Base-by-base conservation (phyloP, 78 protist genomes). In the Tieghemostelium lacteum region DNA sequence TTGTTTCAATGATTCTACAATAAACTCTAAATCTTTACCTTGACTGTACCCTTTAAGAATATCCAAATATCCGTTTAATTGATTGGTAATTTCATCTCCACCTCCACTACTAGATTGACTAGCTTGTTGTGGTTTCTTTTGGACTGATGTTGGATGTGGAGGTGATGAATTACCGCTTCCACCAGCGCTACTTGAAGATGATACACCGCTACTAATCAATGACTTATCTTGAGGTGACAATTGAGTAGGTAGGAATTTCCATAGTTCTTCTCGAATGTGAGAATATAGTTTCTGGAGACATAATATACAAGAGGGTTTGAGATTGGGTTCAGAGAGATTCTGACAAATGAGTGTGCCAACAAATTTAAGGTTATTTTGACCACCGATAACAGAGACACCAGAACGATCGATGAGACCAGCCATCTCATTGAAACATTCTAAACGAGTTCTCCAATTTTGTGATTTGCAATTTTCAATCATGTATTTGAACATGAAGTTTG, bases 401-500 rank as follows among this genome's bases (percentile, higher is more conserved):
- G 66, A 50, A 16, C 58, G 58, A 33, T 83, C 61, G 12, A 83
- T 58, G 7, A 83, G 17, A 8, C 37, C 33, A 20, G 69, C 72
- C 67, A 66, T 28, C 20, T 55, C 61, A 45, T 73, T 57, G 3
- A 83, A 26, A 22, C 49, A 31, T 42, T 83, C 91, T 22, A 83
- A 20, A 28, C 91, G 16, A 39, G 80, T 83, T 60, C 91, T 50
- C 91, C 91, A 83, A 52, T 83, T 83, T 42, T 66, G 34, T 16
- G 91, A 64, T 10, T 22, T 36, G 1, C 45, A 37, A 22, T 34
- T 45, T 58, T 83, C 91, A 17, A 60, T 37, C 33, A 61, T 50
- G 37, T 57, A 58, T 16, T 62, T 66, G 49, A 83, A 69, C 8
- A 69, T 24, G 16, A 73, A 24, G 26, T 83, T 66, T 33, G 73